These are phyloP conservation scores for Aspergillus steynii DNA, from an alignment of 495 filamentous ascomycete genomes.

Conservation along the genomic window DNA sequence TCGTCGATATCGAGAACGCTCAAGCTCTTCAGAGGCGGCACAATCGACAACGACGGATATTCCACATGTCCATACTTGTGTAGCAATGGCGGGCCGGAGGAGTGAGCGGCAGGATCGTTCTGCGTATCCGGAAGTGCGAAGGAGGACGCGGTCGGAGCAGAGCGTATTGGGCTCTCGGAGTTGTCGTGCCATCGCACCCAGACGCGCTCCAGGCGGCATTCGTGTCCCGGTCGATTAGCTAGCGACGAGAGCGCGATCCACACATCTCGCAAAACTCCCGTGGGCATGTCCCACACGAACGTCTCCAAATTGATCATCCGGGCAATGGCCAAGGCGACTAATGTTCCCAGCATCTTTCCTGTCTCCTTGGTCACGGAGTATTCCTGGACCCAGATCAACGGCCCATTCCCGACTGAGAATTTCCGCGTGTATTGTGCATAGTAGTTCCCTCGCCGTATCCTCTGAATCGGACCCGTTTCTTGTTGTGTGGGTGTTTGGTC, in stretches of 20 bases:
- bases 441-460: conserved; percentile 64
- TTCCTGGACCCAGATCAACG: conserved; percentile 77
- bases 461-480: conserved; percentile 10
- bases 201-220: conserved; percentile 72
- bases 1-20: conserved; percentile 90
- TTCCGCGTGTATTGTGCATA: conserved; percentile 85
- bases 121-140: conserved; percentile 26
- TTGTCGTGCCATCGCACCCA: conserved; percentile 95
- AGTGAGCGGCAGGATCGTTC: conserved; percentile 10
- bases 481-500: conserved; percentile 18
- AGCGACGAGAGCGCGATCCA: conserved; percentile 82
- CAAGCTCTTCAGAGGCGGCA: conserved; percentile 78
- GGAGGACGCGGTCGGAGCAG: conserved; percentile 20
- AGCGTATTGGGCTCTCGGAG: conserved; percentile 44
- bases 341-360: conserved; percentile 89
- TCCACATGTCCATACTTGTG: conserved; percentile 61
- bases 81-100: conserved; percentile 19
- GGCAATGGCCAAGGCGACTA: conserved; percentile 82
- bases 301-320: conserved; percentile 88
- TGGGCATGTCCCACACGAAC: conserved; percentile 97
- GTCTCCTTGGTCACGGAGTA: conserved; percentile 87
- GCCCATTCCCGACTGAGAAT: conserved; percentile 90
- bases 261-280: conserved; percentile 81
- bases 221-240: conserved; percentile 57
- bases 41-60: conserved; percentile 81